phyloP scores from a whole-genome alignment of 1,284 basidiomycete genomes.

The Takashimella tepidaria region DNA sequence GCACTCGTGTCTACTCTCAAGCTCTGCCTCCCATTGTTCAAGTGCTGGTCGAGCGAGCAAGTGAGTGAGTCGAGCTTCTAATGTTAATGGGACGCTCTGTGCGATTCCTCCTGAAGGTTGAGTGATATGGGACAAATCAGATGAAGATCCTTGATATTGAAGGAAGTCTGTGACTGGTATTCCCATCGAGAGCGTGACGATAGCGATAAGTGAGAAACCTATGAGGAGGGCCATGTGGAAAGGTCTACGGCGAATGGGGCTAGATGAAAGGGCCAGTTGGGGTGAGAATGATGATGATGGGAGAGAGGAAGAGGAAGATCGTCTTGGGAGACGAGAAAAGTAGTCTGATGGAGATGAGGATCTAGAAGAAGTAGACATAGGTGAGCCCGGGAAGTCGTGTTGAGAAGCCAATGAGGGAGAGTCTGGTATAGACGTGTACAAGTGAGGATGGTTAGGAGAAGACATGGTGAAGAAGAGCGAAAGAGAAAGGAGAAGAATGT shows the following conservation, averaged over 20 bases:
- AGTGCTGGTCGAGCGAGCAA: slow-evolving; percentile 35
- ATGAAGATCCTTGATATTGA: background rate
- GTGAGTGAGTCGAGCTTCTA: slow-evolving; percentile 33
- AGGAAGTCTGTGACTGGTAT: background rate
- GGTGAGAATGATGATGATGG: slow-evolving; percentile 42
- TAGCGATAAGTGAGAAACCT: slow-evolving; percentile 11
- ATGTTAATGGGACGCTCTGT: slow-evolving; percentile 28
- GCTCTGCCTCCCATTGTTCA: slow-evolving; percentile 42
- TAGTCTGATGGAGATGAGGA: slow-evolving; percentile 55
- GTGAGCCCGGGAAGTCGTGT: background rate
- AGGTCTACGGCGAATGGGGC: slow-evolving; percentile 9
- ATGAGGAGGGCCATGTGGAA: slow-evolving; percentile 14
- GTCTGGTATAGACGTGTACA: slow-evolving; percentile 4
- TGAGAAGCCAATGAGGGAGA: slow-evolving; percentile 6
- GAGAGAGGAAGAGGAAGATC: slow-evolving; percentile 44
- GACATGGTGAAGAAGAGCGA: background rate
- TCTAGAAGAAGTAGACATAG: slow-evolving; percentile 50
- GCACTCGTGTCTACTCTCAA: slow-evolving; percentile 34
- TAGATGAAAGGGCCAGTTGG: slow-evolving; percentile 54
- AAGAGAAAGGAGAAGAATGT: background rate
- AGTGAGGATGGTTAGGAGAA: background rate
- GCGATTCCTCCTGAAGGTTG: slow-evolving; percentile 29
- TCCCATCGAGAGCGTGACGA: background rate
- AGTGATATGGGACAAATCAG: slow-evolving; percentile 15
- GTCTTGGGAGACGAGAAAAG: slow-evolving; percentile 54